Conservation (phyloP, 192 early-diverging fungal genomes). For the Paraglomus brasilianum region DNA sequence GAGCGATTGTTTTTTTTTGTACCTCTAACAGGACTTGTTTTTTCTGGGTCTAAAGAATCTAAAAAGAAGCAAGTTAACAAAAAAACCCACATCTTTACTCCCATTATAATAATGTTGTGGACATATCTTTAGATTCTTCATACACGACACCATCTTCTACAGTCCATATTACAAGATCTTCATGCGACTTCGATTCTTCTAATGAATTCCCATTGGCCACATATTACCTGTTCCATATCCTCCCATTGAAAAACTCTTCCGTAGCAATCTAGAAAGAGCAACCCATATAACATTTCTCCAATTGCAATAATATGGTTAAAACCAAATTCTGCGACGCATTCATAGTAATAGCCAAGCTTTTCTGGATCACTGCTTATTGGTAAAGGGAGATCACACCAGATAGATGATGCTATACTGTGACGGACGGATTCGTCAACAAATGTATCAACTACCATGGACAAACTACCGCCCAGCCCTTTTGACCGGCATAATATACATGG, state of each 20-base stretch:
- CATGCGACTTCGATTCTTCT: neutral
- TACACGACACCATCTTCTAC: conserved; percentile 15
- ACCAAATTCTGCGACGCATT: conserved; percentile 6
- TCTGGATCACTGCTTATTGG: neutral
- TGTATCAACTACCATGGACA: conserved; percentile 18
- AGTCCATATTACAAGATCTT: conserved; percentile 4
- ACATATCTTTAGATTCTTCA: too few species aligned
- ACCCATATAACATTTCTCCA: conserved; percentile 8
- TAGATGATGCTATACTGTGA: conserved; percentile 5
- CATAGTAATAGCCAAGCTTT: neutral
- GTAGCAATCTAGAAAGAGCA: conserved; percentile 22
- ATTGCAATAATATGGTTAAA: conserved; percentile 23
- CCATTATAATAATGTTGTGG: too few species aligned
- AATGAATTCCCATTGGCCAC: conserved; percentile 21
- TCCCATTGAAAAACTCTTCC: conserved; percentile 15
- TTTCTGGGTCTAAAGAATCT: too few species aligned
- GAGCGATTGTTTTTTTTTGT: too few species aligned
- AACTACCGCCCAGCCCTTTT: too few species aligned
- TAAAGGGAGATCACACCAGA: conserved; percentile 8
- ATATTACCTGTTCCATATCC: neutral
- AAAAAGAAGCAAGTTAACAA: too few species aligned
- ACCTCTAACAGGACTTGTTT: too few species aligned
- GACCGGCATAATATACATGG: too few species aligned
- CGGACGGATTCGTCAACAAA: conserved; percentile 1
- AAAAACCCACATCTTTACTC: too few species aligned